Evolutionary conservation across 352 stramenopile species (phyloP).

Genomic region (Albugo laibachii): DNA sequence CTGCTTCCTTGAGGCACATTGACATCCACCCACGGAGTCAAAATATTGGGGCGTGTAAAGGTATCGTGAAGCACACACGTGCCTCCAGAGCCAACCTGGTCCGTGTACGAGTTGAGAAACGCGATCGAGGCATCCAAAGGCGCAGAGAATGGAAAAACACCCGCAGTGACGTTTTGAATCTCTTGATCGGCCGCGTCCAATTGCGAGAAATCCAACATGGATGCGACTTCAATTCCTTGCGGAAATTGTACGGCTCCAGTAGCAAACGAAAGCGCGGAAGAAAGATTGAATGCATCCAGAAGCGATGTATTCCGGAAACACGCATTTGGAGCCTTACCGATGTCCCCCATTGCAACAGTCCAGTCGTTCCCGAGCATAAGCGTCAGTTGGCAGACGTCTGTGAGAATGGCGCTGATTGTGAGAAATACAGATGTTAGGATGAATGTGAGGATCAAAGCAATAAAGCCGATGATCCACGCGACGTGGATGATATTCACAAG

Average conservation of each 20-base stretch:
- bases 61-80: constrained; percentile 1
- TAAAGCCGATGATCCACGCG: constrained; percentile 45
- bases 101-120: constrained; percentile 13
- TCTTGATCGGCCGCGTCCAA: constrained; percentile 15
- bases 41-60: constrained; percentile 15
- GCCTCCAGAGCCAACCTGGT: background rate
- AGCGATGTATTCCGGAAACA: constrained; percentile 45
- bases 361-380: constrained; percentile 26
- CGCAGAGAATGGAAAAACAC: constrained; percentile 12
- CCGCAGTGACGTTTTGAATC: constrained; percentile 8
- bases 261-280: constrained; percentile 31
- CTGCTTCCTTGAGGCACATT: background rate
- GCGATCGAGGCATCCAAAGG: constrained; percentile 5
- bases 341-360: constrained; percentile 26
- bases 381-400: constrained; percentile 36
- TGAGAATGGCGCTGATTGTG: constrained; percentile 28
- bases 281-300: constrained; percentile 35
- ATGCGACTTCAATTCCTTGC: constrained; percentile 9
- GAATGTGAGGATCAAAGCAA: constrained; percentile 40
- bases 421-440: constrained; percentile 33
- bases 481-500: constrained; percentile 55
- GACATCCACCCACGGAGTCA: constrained; percentile 19
- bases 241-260: constrained; percentile 33
- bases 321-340: constrained; percentile 25
- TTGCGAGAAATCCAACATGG: constrained; percentile 24